These are phyloP conservation scores for Schizothecium vesticola DNA, from an alignment of 495 filamentous ascomycete genomes.

Conservation along the genomic window DNA sequence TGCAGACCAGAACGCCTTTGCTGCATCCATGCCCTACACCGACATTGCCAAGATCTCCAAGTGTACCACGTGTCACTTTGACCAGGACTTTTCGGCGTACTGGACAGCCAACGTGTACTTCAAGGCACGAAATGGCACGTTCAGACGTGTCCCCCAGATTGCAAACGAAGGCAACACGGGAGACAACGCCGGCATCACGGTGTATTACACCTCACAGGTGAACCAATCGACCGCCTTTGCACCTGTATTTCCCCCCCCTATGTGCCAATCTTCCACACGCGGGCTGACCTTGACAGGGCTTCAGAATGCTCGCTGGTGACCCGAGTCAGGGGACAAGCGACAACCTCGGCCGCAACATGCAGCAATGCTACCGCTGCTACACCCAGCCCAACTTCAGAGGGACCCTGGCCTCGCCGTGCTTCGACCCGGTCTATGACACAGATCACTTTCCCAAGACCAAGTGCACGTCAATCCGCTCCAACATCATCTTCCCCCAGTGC, in stretches of 20 bases:
- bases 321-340: conserved; percentile 28
- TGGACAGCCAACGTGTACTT: conserved; percentile 52
- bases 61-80: conserved; percentile 42
- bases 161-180: conserved; percentile 19
- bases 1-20: conserved; percentile 32
- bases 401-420: conserved; percentile 35
- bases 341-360: conserved; percentile 28
- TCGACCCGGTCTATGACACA: conserved; percentile 34
- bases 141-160: conserved; percentile 41
- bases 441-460: conserved; percentile 34
- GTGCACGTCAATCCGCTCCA: conserved; percentile 44
- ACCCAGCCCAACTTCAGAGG: conserved; percentile 35
- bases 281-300: conserved; percentile 29
- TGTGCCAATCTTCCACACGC: not conserved
- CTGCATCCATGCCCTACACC: conserved; percentile 35
- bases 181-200: conserved; percentile 26
- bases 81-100: conserved; percentile 47
- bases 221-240: conserved; percentile 46
- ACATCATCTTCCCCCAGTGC: conserved; percentile 50
- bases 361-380: conserved; percentile 41
- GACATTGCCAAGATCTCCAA: conserved; percentile 33
- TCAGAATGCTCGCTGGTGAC: conserved; percentile 49
- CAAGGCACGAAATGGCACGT: conserved; percentile 46
- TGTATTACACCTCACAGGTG: conserved; percentile 27
- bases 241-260: conserved; percentile 24